These are phyloP conservation scores for Madurella mycetomatis DNA, from an alignment of 2,329 filamentous ascomycete genomes.

Conservation along the genomic window DNA sequence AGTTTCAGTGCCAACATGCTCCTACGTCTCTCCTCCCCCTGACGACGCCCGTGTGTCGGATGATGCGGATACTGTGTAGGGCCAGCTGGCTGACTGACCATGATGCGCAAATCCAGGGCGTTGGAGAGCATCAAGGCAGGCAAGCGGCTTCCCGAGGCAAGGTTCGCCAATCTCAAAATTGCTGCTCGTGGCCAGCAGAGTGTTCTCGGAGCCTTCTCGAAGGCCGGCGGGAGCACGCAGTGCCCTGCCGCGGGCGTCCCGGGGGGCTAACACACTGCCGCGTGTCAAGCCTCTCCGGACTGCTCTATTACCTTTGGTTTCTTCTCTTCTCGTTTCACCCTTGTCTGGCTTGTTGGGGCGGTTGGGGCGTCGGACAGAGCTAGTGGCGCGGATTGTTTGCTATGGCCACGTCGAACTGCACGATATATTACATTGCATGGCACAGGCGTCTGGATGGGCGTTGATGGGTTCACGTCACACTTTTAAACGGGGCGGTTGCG, in stretches of 20 bases:
- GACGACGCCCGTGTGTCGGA: constrained; percentile 10
- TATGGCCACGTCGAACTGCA: constrained; percentile 18
- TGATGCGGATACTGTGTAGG: constrained; percentile 15
- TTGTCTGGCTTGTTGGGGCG: background rate
- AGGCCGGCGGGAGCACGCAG: constrained; percentile 22
- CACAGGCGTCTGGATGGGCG: constrained; percentile 15
- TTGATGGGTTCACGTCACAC: constrained; percentile 4
- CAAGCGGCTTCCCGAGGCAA: constrained; percentile 68
- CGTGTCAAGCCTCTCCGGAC: background rate
- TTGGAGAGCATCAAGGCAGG: constrained; percentile 77
- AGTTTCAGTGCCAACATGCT: constrained; percentile 31
- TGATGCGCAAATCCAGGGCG: constrained; percentile 48
- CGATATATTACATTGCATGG: constrained; percentile 21
- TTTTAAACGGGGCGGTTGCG: constrained; percentile 11
- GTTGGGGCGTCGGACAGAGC: constrained; percentile 9
- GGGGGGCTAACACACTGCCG: constrained; percentile 10
- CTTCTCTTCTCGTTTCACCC: background rate
- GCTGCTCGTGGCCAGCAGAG: constrained; percentile 60
- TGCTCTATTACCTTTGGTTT: background rate
- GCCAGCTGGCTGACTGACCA: constrained; percentile 6
- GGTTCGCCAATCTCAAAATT: constrained; percentile 62
- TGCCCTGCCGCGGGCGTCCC: constrained; percentile 7
- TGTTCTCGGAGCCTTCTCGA: constrained; percentile 46
- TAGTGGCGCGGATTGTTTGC: constrained; percentile 15
- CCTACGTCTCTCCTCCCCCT: constrained; percentile 5